Conservation (phyloP, 2,329 filamentous ascomycete genomes). For the Aspergillus ochraceus region DNA sequence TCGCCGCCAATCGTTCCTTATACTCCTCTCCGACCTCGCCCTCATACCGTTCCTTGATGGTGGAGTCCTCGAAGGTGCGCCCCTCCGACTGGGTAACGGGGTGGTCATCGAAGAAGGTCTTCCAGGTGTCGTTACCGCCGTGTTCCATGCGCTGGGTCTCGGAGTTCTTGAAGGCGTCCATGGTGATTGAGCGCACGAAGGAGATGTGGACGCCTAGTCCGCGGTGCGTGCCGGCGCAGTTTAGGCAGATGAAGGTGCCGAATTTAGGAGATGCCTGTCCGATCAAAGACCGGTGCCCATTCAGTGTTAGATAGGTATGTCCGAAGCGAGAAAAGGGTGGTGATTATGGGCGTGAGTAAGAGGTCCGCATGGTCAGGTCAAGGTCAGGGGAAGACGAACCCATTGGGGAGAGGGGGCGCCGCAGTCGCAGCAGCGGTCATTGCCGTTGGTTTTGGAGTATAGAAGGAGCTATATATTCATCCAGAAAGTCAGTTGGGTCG, state of each 20-base stretch:
- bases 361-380: neutral
- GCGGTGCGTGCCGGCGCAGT: slow-evolving; percentile 91
- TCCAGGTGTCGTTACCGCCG: slow-evolving; percentile 87
- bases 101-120: slow-evolving; percentile 78
- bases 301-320: too few species aligned
- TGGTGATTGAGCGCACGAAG: slow-evolving; percentile 95
- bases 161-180: slow-evolving; percentile 94
- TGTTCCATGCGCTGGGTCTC: slow-evolving; percentile 93
- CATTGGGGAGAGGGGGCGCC: slow-evolving; percentile 95
- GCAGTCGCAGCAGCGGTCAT: slow-evolving; percentile 93
- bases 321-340: neutral
- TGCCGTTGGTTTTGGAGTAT: slow-evolving; percentile 86
- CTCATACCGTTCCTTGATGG: slow-evolving; percentile 86
- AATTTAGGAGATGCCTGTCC: slow-evolving; percentile 80
- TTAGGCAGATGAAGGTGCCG: slow-evolving; percentile 97
- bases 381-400: slow-evolving; percentile 55
- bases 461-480: slow-evolving; percentile 68
- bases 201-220: slow-evolving; percentile 96
- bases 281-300: too few species aligned
- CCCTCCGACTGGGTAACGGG: slow-evolving; percentile 66
- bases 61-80: slow-evolving; percentile 78
- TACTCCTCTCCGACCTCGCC: slow-evolving; percentile 91
- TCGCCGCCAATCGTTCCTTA: slow-evolving; percentile 84
- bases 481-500: neutral
- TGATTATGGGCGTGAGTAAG: neutral